Base-by-base conservation (phyloP, 2,329 filamentous ascomycete genomes). In the Chaetomiaceae sp. region DNA sequence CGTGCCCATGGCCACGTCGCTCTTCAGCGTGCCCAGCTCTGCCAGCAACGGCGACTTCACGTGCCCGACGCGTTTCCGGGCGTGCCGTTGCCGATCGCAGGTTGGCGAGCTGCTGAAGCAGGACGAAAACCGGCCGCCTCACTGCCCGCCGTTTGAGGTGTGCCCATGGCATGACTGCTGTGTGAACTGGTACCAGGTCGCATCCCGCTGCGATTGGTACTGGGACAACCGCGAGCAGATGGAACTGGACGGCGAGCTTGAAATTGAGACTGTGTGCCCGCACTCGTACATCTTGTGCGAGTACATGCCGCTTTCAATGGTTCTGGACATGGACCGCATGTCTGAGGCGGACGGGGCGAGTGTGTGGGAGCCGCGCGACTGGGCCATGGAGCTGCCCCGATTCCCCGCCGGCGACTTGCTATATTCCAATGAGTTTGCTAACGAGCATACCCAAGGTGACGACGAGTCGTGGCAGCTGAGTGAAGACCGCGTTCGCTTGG, bases 161-260 rank as follows among this genome's bases (percentile, higher is more conserved):
- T 48, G 45, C 33, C 11, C 27, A 1, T 42, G 19, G n/a, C 45
- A 51, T 24, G 4, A 17, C 5, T 49, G 42, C 42, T 51, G 49
- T 35, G 29, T 39, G 12, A 19, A 11, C 1, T 35, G 11, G n/a
- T 22, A 38, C 11, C 45, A 48, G 22, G 22, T 20, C 2, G n/a
- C n/a, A n/a, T 18, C 22, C 17, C 34, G 9, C 3, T 51, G 49
- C 15, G n/a, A 15, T 4, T 29, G 42, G 38, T 41, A 37, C 18
- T 41, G 11, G 20, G 27, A 44, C 6, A 17, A 38, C 12, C 6
- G 2, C 3, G 44, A 7, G 8, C 7, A 1, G 12, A 1, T 22
- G 30, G 12, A 10, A 5, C 17, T 30, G 15, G 18, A n/a, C 2
- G 18, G 17, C 2, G 1, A 5, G 3, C 8, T 3, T 2, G 9